These are phyloP conservation scores for Nicotiana rustica DNA, from an alignment of 305 asterid genomes.

Conservation along the genomic window DNA sequence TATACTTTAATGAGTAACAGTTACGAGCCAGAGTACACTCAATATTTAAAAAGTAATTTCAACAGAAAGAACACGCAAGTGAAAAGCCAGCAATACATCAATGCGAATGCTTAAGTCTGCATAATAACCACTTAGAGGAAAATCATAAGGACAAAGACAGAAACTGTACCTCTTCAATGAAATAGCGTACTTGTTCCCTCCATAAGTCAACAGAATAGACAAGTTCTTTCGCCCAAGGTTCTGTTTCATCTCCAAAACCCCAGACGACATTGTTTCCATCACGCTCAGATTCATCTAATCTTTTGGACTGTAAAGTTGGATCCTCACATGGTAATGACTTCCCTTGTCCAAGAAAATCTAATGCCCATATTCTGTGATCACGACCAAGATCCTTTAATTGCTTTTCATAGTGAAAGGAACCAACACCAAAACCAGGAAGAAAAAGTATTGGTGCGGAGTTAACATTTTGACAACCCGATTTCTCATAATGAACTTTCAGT, in stretches of 20 bases:
- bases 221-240: slow-evolving; percentile 76
- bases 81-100: slow-evolving; percentile 15
- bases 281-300: slow-evolving; percentile 38
- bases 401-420: slow-evolving; percentile 91
- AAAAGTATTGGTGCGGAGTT: slow-evolving; percentile 77
- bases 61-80: neutral
- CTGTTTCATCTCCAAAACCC: slow-evolving; percentile 91
- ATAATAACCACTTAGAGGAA: neutral
- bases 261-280: slow-evolving; percentile 55
- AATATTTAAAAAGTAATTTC: no score
- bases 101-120: slow-evolving; percentile 13
- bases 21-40: neutral
- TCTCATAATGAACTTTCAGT: slow-evolving; percentile 75
- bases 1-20: neutral
- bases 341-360: slow-evolving; percentile 91
- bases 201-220: slow-evolving; percentile 79
- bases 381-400: slow-evolving; percentile 93
- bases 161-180: slow-evolving; percentile 70
- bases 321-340: slow-evolving; percentile 69
- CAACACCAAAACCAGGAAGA: slow-evolving; percentile 96
- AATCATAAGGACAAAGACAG: slow-evolving; percentile 7
- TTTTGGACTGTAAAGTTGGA: slow-evolving; percentile 59
- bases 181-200: slow-evolving; percentile 75
- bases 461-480: slow-evolving; percentile 72
- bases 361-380: slow-evolving; percentile 74